Conservation (phyloP, 768 basidiomycete genomes). For the Trametes sanguinea region DNA sequence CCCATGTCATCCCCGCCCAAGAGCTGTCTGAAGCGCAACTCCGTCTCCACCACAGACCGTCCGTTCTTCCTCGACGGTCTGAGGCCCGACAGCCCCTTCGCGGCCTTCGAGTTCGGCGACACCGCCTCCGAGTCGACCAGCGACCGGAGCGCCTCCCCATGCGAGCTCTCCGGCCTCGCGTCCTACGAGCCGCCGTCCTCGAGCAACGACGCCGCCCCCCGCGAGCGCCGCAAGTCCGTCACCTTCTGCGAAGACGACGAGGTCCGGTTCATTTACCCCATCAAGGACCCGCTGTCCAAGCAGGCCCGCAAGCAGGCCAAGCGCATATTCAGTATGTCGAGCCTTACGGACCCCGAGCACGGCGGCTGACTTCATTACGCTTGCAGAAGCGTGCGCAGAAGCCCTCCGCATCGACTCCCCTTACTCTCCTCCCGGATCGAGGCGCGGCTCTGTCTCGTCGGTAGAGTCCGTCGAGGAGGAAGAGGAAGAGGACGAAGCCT, state of each 20-base stretch:
- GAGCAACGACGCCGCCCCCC: not conserved
- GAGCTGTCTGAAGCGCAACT: conserved; percentile 21
- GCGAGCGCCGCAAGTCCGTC: conserved; percentile 14
- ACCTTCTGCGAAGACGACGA: conserved; percentile 22
- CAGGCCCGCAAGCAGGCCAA: conserved; percentile 12
- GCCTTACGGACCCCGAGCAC: not conserved
- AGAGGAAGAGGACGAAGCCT: not conserved
- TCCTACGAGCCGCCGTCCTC: not conserved
- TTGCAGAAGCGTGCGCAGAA: conserved; percentile 13
- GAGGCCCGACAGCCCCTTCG: not conserved
- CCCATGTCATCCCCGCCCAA: conserved; percentile 14
- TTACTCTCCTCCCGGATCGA: not conserved
- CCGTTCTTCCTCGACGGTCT: conserved; percentile 1
- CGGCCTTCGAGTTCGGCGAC: not conserved
- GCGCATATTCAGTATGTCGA: conserved; percentile 20
- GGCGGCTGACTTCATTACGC: not conserved
- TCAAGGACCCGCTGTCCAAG: conserved; percentile 6
- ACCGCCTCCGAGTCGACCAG: not conserved
- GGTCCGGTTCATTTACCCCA: conserved; percentile 10
- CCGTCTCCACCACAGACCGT: not conserved
- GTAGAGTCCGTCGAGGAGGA: not conserved
- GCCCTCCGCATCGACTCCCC: conserved; percentile 11
- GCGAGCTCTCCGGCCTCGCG: not conserved
- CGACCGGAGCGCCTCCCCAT: not conserved
- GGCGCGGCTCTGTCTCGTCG: not conserved